Evolutionary conservation across 1,284 basidiomycete genomes (phyloP), one percentile per base, ranked within the genome.

Genomic region (Thecaphora frezii): DNA sequence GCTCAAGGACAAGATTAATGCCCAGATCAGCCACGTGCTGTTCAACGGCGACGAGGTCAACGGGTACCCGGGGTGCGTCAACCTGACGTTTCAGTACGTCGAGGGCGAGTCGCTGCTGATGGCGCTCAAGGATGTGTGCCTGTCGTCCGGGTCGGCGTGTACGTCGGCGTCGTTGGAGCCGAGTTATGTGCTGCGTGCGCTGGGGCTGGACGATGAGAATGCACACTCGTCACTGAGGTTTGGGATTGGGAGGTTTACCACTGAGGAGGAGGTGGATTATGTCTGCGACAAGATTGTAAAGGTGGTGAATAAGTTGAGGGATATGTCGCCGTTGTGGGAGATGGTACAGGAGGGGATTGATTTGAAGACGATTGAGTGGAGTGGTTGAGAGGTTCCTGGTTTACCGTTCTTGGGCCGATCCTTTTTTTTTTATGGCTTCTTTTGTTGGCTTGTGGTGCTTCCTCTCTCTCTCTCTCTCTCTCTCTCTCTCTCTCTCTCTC

Each of bases 91-190:
- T 80, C 87, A 93, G 13, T 98, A 97, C 79, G 93, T 98, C 42
- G 94, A 98, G 76, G 94, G 94, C 26, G 94, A 98, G 82, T 93
- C 90, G 76, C 84, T 99, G 61, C 82, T 99, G 64, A 98, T 98
- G 96, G 94, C 96, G 19, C 82, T 99, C 70, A 98, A 98, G 46
- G 92, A 98, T 76, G 89, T 98, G 58, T 96, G 96, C 5, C 84
- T 99, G 33, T 97, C 94, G 14, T 97, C 94, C 1, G 96, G 96
- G 46, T 96, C 92, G 72, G 96, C 96, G 12, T 99, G 96, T 77
- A 99, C 96, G 16, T 97, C 93, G 0, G 96, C 96, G 2, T 97
- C 94, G 16, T 84, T 99, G 48, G 96, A 99, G 81, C 96, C 96
- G 7, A 97, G 93, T 33, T 99, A 99, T 78, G 96, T 99, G 13